Conservation (phyloP, 2,329 filamentous ascomycete species). For the Westerdykella ornata region DNA sequence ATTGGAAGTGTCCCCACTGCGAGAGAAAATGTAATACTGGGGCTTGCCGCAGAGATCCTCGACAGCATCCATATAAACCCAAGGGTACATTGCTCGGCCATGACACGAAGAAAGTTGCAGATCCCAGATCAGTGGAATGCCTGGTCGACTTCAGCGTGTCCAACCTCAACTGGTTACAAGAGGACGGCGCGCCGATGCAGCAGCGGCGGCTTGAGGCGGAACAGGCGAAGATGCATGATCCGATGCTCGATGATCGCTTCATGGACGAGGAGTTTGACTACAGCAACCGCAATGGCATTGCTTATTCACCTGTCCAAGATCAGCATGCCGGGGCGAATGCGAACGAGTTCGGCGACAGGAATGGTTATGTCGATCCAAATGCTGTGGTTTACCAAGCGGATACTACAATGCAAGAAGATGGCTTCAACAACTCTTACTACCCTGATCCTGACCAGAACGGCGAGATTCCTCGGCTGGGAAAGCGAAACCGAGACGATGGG, state of each 20-base stretch:
- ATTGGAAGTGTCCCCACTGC: slow-evolving; percentile 88
- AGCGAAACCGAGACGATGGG: slow-evolving; percentile 25
- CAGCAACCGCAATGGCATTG: slow-evolving; percentile 35
- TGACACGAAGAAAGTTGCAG: slow-evolving; percentile 82
- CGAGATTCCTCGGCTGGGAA: slow-evolving; percentile 28
- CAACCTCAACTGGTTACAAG: slow-evolving; percentile 75
- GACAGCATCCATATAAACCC: slow-evolving; percentile 74
- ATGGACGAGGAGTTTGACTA: slow-evolving; percentile 37
- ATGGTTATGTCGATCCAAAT: slow-evolving; percentile 12
- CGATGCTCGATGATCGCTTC: slow-evolving; percentile 42
- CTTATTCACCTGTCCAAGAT: slow-evolving; percentile 37
- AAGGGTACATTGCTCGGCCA: slow-evolving; percentile 84
- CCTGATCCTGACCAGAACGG: slow-evolving; percentile 19
- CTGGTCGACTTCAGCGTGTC: slow-evolving; percentile 87
- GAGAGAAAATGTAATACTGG: slow-evolving; percentile 80
- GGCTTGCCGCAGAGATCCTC: slow-evolving; percentile 61
- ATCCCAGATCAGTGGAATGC: slow-evolving; percentile 82
- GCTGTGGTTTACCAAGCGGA: slow-evolving; percentile 11
- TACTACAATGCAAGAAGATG: slow-evolving; percentile 11
- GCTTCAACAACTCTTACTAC: slow-evolving; percentile 14
- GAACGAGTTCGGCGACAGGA: neutral
- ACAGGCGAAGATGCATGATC: slow-evolving; percentile 43
- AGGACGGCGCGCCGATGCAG: slow-evolving; percentile 43
- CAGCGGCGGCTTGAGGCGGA: slow-evolving; percentile 51
- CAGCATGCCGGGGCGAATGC: slow-evolving; percentile 11